A percentile compares a stretch with the other conserved stretches of the same genome.
phyloP scores from a whole-genome alignment of 257 asterid genomes.

The Salvia rosmarinus region DNA sequence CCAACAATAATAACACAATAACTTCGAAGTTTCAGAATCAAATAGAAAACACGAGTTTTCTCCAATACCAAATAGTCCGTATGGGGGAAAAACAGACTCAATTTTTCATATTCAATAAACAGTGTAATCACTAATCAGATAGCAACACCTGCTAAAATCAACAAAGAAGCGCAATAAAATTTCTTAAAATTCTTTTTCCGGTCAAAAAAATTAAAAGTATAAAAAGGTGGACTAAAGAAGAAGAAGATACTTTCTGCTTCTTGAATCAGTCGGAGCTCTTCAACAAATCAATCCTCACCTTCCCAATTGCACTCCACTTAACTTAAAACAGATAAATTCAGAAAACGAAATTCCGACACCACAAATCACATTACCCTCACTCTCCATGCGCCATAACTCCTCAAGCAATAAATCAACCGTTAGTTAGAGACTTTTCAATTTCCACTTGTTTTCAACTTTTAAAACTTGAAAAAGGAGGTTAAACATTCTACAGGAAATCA shows the following conservation, averaged over 20 bases:
- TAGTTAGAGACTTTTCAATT: slow-evolving; percentile 23
- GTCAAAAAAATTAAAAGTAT: not conserved
- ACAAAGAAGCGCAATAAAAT: slow-evolving; percentile 23
- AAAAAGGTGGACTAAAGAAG: not conserved
- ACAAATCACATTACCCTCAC: slow-evolving; percentile 34
- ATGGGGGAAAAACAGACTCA: not conserved
- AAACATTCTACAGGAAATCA: slow-evolving; percentile 8
- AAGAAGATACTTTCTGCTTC: slow-evolving; percentile 17
- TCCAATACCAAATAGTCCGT: not conserved
- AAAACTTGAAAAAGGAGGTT: slow-evolving; percentile 23
- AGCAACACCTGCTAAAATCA: slow-evolving; percentile 15
- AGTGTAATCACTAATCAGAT: slow-evolving; percentile 10
- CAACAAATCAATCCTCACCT: slow-evolving; percentile 5
- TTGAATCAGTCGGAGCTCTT: slow-evolving; percentile 24
- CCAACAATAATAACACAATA: slow-evolving; percentile 22
- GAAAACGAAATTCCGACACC: slow-evolving; percentile 1
- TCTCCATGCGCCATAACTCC: slow-evolving; percentile 24
- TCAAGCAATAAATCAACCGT: slow-evolving; percentile 48
- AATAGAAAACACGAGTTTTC: not conserved
- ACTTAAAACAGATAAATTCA: not conserved
- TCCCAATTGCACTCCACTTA: slow-evolving; percentile 4
- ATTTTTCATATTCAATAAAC: no score
- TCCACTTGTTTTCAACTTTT: slow-evolving; percentile 17
- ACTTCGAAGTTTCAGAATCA: slow-evolving; percentile 2
- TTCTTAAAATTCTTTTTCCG: slow-evolving; percentile 25